Evolutionary conservation across 1,284 basidiomycete species (phyloP).

Genomic region (Afroboletus lepidellus): DNA sequence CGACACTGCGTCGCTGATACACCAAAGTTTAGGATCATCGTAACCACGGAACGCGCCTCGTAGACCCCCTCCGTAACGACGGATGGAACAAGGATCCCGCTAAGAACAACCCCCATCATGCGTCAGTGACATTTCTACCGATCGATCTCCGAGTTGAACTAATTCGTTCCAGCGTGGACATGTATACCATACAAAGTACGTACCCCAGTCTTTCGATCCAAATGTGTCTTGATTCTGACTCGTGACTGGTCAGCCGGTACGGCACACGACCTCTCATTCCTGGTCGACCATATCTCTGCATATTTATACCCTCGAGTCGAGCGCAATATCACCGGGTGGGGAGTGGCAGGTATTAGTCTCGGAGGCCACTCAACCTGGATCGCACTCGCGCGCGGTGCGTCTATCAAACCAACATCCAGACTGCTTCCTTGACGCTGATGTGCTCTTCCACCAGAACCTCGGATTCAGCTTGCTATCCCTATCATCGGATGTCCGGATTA

Average conservation of each 20-base stretch:
- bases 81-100: constrained; percentile 49
- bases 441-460: constrained; percentile 51
- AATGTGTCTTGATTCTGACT: constrained; percentile 3
- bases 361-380: constrained; percentile 83
- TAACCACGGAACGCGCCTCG: constrained; percentile 67
- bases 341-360: constrained; percentile 68
- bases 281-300: constrained; percentile 79
- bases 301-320: constrained; percentile 78
- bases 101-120: constrained; percentile 60
- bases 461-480: constrained; percentile 71
- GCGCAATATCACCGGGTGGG: constrained; percentile 64
- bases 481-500: constrained; percentile 83
- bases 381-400: constrained; percentile 57
- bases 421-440: not conserved
- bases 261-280: constrained; percentile 71
- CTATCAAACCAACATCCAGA: not conserved
- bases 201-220: not conserved
- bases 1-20: not conserved
- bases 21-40: constrained; percentile 61
- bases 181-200: constrained; percentile 70
- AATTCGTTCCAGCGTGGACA: constrained; percentile 55
- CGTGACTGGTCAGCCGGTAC: constrained; percentile 55
- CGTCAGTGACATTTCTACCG: constrained; percentile 42
- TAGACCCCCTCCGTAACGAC: constrained; percentile 53
- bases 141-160: not conserved